phyloP scores from a whole-genome alignment of 495 filamentous ascomycete genomes.

The Penicillium bovifimosum region DNA sequence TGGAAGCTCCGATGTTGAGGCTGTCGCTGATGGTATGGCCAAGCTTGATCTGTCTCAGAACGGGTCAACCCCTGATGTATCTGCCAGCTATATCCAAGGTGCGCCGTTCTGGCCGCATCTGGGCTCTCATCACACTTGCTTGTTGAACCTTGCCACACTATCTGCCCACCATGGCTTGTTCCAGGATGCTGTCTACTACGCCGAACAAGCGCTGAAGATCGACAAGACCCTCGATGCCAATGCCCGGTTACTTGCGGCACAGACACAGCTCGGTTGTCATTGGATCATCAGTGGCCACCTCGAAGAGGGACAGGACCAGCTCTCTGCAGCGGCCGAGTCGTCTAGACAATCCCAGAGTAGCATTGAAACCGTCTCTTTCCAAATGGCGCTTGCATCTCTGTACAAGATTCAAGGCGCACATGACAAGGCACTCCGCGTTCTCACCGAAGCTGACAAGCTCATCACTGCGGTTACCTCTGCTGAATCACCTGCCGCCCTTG shows the following conservation, averaged over 20 bases:
- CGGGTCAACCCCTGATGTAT: constrained; percentile 18
- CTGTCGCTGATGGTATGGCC: constrained; percentile 39
- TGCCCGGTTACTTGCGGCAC: constrained; percentile 46
- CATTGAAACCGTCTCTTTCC: constrained; percentile 43
- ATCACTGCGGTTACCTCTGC: constrained; percentile 25
- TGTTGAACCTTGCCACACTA: constrained; percentile 65
- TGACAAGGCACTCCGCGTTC: constrained; percentile 44
- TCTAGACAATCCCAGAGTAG: constrained; percentile 37
- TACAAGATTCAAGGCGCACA: constrained; percentile 36
- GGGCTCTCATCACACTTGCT: constrained; percentile 59
- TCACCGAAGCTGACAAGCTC: constrained; percentile 40
- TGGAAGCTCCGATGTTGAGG: constrained; percentile 33
- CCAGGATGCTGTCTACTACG: constrained; percentile 84
- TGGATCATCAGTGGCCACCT: constrained; percentile 58
- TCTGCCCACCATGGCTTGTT: constrained; percentile 82
- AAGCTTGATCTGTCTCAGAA: constrained; percentile 37
- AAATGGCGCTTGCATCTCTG: constrained; percentile 42
- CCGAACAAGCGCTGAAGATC: constrained; percentile 76
- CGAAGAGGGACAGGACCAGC: constrained; percentile 55
- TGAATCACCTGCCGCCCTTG: constrained; percentile 14
- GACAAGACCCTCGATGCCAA: constrained; percentile 62
- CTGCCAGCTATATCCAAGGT: constrained; percentile 41
- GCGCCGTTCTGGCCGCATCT: constrained; percentile 79
- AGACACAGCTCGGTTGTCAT: constrained; percentile 57
- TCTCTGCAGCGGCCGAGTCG: constrained; percentile 45